A percentile compares a stretch with the other conserved stretches of the same genome.
These are phyloP conservation scores for Polyplosphaeria fusca DNA, from an alignment of 495 filamentous ascomycete species.

Conservation along the genomic window DNA sequence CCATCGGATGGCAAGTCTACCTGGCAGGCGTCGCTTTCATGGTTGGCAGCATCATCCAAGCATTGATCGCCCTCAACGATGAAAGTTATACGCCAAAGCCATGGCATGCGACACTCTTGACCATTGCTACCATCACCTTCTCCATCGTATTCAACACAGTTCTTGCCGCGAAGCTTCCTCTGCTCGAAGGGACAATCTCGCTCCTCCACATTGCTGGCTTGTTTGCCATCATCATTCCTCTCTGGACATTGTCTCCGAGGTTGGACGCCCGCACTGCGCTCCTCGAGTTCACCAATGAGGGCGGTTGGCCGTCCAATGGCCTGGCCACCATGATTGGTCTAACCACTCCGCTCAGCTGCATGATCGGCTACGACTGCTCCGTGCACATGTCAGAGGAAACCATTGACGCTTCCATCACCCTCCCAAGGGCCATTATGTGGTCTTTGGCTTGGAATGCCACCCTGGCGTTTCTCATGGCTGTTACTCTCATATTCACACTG, in stretches of 20 bases:
- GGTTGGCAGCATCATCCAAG: constrained; percentile 42
- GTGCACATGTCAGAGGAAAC: constrained; percentile 37
- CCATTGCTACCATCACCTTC: constrained; percentile 39
- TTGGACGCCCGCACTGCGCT: constrained; percentile 39
- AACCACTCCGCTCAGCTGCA: constrained; percentile 43
- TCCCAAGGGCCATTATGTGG: constrained; percentile 36
- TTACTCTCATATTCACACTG: constrained; percentile 38
- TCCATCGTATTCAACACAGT: constrained; percentile 47
- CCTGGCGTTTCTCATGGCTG: constrained; percentile 37
- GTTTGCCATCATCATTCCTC: constrained; percentile 40
- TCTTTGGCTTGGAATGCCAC: constrained; percentile 30
- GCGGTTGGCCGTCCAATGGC: constrained; percentile 41
- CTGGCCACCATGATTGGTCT: constrained; percentile 42
- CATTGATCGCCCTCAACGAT: constrained; percentile 36
- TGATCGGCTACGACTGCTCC: constrained; percentile 27
- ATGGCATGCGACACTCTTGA: constrained; percentile 45
- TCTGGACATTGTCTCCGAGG: constrained; percentile 39
- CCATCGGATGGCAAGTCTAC: constrained; percentile 44
- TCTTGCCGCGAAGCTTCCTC: constrained; percentile 41
- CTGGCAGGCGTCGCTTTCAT: constrained; percentile 41
- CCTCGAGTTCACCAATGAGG: constrained; percentile 38
- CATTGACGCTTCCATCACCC: constrained; percentile 33
- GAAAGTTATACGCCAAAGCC: constrained; percentile 33
- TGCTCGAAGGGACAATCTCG: constrained; percentile 43
- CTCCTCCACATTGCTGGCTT: constrained; percentile 47